Evolutionary conservation across 2,329 filamentous ascomycete species (phyloP).

Genomic region (Pseudocercospora cruenta): DNA sequence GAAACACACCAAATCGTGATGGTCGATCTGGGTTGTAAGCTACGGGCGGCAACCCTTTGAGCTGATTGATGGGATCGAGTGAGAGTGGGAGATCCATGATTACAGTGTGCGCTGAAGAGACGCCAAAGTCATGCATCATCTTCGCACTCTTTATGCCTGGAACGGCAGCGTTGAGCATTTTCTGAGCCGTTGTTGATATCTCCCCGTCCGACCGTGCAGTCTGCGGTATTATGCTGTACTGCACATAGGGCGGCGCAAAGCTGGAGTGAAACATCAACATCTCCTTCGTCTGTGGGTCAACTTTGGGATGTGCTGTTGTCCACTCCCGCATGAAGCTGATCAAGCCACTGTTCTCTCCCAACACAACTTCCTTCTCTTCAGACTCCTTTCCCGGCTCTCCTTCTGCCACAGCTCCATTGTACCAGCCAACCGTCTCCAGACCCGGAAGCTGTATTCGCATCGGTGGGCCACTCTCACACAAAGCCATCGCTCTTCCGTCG

Average conservation of each 20-base stretch:
- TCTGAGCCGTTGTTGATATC: neutral
- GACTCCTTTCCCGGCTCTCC: conserved; percentile 47
- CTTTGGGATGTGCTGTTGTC: conserved; percentile 71
- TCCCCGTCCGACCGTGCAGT: neutral
- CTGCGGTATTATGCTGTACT: conserved; percentile 63
- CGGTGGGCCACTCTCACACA: conserved; percentile 72
- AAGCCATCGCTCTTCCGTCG: conserved; percentile 69
- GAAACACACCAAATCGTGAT: conserved; percentile 70
- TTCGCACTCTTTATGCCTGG: conserved; percentile 66
- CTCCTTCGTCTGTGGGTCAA: conserved; percentile 67
- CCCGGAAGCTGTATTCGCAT: conserved; percentile 66
- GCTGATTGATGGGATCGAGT: conserved; percentile 65
- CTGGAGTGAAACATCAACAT: conserved; percentile 70
- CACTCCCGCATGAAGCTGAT: conserved; percentile 69
- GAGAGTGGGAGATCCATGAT: conserved; percentile 72
- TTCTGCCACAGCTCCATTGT: conserved; percentile 62
- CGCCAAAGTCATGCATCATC: conserved; percentile 79
- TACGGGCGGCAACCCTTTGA: conserved; percentile 60
- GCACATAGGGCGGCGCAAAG: conserved; percentile 67
- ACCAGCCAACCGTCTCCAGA: conserved; percentile 72
- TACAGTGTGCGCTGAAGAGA: conserved; percentile 63
- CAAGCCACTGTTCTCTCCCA: conserved; percentile 47
- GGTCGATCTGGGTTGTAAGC: conserved; percentile 61
- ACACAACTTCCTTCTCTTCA: conserved; percentile 19
- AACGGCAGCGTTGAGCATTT: conserved; percentile 58